Evolutionary conservation across 2,329 filamentous ascomycete species (phyloP).

Genomic region (Paracamarosporium sp.): DNA sequence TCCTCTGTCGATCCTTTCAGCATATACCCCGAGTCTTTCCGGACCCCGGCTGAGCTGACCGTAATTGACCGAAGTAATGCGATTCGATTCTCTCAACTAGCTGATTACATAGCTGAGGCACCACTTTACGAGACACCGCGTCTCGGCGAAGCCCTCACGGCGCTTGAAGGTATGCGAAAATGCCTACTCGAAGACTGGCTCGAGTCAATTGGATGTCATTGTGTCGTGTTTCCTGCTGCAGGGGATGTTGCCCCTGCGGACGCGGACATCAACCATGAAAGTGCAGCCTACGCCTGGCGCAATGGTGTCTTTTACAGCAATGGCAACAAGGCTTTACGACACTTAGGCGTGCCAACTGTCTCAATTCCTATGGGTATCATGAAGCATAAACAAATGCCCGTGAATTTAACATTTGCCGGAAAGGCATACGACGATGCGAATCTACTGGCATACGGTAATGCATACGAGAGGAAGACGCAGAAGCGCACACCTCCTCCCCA

Average conservation of each 20-base stretch:
- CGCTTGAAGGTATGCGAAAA: slow-evolving; percentile 58
- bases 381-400: slow-evolving; percentile 56
- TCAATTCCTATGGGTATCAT: slow-evolving; percentile 62
- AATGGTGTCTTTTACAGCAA: slow-evolving; percentile 63
- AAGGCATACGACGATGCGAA: slow-evolving; percentile 56
- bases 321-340: slow-evolving; percentile 60
- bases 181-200: slow-evolving; percentile 60
- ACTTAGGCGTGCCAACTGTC: slow-evolving; percentile 62
- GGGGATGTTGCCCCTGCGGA: slow-evolving; percentile 60
- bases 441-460: slow-evolving; percentile 29
- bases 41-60: background rate
- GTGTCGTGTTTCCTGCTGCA: slow-evolving; percentile 57
- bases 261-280: slow-evolving; percentile 50
- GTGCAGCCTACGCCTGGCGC: slow-evolving; percentile 46
- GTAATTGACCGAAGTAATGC: background rate
- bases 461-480: slow-evolving; percentile 25
- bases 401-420: slow-evolving; percentile 60
- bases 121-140: background rate
- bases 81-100: slow-evolving; percentile 45
- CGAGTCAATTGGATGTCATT: slow-evolving; percentile 49
- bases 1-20: slow-evolving; percentile 36
- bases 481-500: slow-evolving; percentile 18
- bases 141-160: slow-evolving; percentile 31
- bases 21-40: background rate
- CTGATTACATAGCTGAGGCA: background rate